phyloP scores from a whole-genome alignment of 2,329 filamentous ascomycete genomes.

The Conoideocrella luteorostrata region DNA sequence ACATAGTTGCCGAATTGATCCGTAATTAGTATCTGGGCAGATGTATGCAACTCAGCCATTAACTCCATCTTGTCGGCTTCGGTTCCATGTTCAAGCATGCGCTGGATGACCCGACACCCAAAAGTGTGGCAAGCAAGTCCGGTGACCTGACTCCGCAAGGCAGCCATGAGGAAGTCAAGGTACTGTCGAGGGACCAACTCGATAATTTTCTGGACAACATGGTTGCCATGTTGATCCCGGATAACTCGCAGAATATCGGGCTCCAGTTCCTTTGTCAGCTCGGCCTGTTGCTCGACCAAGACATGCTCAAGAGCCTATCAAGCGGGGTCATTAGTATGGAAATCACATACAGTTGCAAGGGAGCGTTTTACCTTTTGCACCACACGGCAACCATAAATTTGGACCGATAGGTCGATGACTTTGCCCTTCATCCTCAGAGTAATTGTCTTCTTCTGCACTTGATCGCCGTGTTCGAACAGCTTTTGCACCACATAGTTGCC shows the following conservation, averaged over 20 bases:
- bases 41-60: constrained; percentile 70
- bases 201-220: constrained; percentile 92
- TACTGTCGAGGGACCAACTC: constrained; percentile 70
- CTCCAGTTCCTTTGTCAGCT: constrained; percentile 77
- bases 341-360: neutral
- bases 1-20: constrained; percentile 97
- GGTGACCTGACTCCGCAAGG: constrained; percentile 69
- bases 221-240: constrained; percentile 87
- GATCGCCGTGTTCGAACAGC: constrained; percentile 92
- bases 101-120: constrained; percentile 88
- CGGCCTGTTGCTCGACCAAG: constrained; percentile 82
- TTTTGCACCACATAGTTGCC: constrained; percentile 99
- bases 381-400: constrained; percentile 92
- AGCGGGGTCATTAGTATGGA: constrained; percentile 12
- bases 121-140: constrained; percentile 72
- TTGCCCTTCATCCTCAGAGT: constrained; percentile 84
- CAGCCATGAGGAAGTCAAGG: constrained; percentile 78
- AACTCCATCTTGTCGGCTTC: constrained; percentile 65
- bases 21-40: constrained; percentile 65
- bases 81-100: constrained; percentile 78
- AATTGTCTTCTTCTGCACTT: constrained; percentile 82
- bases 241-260: constrained; percentile 70
- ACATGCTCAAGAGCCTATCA: constrained; percentile 80
- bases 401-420: constrained; percentile 69
- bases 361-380: constrained; percentile 72